phyloP scores from a whole-genome alignment of 2,329 filamentous ascomycete genomes.

The Mariannaea sp. region DNA sequence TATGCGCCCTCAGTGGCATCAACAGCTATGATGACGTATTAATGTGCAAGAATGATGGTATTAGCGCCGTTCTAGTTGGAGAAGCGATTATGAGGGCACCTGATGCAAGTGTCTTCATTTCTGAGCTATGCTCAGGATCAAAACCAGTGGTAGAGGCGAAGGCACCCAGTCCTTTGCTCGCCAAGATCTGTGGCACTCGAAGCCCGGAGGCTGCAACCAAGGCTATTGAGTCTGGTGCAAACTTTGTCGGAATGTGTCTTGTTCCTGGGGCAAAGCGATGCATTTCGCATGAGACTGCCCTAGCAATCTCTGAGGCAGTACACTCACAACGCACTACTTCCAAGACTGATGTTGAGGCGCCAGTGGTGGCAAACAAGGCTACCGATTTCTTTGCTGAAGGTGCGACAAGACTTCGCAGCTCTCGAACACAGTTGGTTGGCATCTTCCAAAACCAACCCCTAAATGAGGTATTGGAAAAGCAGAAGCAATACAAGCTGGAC shows the following conservation, averaged over 20 bases:
- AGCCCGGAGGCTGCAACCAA: constrained; percentile 78
- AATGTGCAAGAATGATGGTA: constrained; percentile 84
- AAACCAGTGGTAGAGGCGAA: constrained; percentile 43
- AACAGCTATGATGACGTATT: constrained; percentile 86
- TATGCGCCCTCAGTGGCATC: constrained; percentile 94
- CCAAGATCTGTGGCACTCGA: constrained; percentile 95
- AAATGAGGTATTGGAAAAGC: constrained; percentile 78
- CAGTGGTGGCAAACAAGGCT: constrained; percentile 42
- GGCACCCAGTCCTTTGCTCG: constrained; percentile 61
- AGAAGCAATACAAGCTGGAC: constrained; percentile 77
- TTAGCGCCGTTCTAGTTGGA: constrained; percentile 91
- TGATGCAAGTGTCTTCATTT: constrained; percentile 82
- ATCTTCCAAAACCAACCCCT: constrained; percentile 94
- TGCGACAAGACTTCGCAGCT: constrained; percentile 52
- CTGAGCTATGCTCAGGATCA: constrained; percentile 73
- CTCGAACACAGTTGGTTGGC: constrained; percentile 80
- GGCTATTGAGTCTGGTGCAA: constrained; percentile 85
- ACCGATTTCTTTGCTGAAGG: constrained; percentile 74
- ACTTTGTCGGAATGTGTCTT: constrained; percentile 91
- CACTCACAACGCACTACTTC: constrained; percentile 65
- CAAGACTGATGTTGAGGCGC: constrained; percentile 40
- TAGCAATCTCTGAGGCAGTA: constrained; percentile 79
- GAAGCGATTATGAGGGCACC: constrained; percentile 94
- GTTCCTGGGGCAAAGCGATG: constrained; percentile 81
- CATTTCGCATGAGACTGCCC: constrained; percentile 77